Evolutionary conservation across 805 yeast species (phyloP).

Genomic region (Hanseniaspora vineae): DNA sequence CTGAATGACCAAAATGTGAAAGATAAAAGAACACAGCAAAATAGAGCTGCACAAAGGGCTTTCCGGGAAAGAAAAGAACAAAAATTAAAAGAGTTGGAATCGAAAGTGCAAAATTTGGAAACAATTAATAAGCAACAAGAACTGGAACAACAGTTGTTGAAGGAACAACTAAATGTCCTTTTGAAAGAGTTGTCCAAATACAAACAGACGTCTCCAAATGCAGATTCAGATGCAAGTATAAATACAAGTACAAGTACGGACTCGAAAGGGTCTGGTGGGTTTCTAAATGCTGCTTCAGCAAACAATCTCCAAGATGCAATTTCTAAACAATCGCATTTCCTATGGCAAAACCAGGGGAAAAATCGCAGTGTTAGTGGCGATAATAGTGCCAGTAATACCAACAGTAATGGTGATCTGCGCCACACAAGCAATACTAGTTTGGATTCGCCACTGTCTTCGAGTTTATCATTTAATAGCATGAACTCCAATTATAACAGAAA

Average conservation of each 20-base stretch:
- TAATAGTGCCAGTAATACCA: slow-evolving; percentile 1
- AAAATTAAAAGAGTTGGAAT: slow-evolving; percentile 75
- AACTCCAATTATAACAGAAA: neutral
- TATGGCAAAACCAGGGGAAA: no score
- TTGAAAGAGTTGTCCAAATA: neutral
- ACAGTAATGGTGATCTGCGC: neutral
- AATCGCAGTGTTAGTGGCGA: neutral
- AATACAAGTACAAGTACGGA: neutral
- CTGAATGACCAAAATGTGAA: slow-evolving; percentile 63
- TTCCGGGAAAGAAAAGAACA: slow-evolving; percentile 88
- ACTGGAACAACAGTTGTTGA: slow-evolving; percentile 60
- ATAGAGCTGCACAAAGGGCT: slow-evolving; percentile 97
- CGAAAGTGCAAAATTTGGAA: slow-evolving; percentile 61
- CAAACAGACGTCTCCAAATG: neutral
- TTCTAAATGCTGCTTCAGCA: no score
- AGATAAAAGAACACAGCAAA: slow-evolving; percentile 87
- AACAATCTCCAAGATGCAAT: no score
- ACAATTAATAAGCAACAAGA: slow-evolving; percentile 52
- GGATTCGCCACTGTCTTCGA: neutral
- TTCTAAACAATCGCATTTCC: no score
- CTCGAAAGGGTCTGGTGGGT: neutral
- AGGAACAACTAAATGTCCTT: slow-evolving; percentile 63
- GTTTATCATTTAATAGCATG: neutral
- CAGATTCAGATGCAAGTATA: slow-evolving; percentile 1
- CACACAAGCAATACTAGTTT: neutral